A percentile compares a stretch with the other conserved stretches of the same genome.
Evolutionary conservation across 106 monocot species (phyloP).

Genomic region (Iris macrosiphon): DNA sequence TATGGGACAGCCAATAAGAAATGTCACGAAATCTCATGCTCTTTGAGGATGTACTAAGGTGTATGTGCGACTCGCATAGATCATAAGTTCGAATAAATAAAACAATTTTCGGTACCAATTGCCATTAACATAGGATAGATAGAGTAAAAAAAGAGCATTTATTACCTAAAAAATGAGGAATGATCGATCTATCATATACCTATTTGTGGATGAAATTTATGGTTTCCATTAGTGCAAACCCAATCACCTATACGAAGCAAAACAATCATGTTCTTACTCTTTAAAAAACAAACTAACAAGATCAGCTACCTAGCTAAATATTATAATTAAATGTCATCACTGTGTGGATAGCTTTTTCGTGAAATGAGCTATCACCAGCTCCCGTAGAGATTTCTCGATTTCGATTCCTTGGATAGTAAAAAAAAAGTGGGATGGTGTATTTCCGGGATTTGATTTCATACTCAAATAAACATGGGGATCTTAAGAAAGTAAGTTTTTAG

Average conservation of each 20-base stretch:
- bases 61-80: constrained; percentile 11
- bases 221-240: background rate
- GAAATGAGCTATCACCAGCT: constrained; percentile 5
- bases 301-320: constrained; percentile 12
- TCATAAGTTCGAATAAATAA: constrained; percentile 9
- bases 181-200: background rate
- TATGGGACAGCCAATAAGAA: background rate
- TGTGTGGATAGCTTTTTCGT: constrained; percentile 10
- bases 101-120: background rate
- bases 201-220: background rate
- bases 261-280: constrained; percentile 7
- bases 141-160: background rate
- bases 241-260: constrained; percentile 6
- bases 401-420: too few species aligned
- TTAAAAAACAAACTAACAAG: constrained; percentile 12
- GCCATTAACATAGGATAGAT: constrained; percentile 7
- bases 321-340: constrained; percentile 9
- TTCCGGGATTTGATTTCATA: too few species aligned
- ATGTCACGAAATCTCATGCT: constrained; percentile 7
- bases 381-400: too few species aligned
- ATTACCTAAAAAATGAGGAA: background rate
- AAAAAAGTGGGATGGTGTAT: too few species aligned
- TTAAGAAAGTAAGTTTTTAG: too few species aligned
- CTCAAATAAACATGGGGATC: too few species aligned
- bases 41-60: constrained; percentile 9